Conservation (phyloP, 257 asterid species). For the Plantago ovata region DNA sequence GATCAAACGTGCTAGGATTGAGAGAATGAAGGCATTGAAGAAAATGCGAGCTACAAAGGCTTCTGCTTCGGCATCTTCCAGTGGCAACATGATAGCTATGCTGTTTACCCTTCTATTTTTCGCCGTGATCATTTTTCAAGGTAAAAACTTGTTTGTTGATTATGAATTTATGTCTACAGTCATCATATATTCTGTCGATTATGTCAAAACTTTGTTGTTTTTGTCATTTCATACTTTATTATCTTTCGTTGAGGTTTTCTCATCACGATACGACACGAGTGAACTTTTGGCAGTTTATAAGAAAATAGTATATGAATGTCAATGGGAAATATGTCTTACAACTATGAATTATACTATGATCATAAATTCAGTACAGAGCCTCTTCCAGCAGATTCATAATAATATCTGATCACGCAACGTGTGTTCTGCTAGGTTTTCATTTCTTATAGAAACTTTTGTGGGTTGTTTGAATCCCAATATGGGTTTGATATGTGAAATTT, state of each 20-base stretch:
- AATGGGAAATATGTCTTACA: too few relatives aligned
- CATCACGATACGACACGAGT: too few relatives aligned
- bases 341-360: too few relatives aligned
- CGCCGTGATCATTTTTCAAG: conserved; percentile 61
- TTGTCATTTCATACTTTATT: too few relatives aligned
- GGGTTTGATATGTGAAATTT: background rate
- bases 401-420: too few relatives aligned
- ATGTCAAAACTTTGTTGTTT: background rate
- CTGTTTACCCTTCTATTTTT: conserved; percentile 65
- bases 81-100: conserved; percentile 60
- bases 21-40: conserved; percentile 75
- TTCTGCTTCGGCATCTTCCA: conserved; percentile 35
- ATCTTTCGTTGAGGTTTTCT: too few relatives aligned
- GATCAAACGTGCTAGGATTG: conserved; percentile 74
- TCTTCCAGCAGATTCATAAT: too few relatives aligned
- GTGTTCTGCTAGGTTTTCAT: too few relatives aligned
- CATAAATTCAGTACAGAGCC: too few relatives aligned
- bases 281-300: too few relatives aligned
- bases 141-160: conserved; percentile 26
- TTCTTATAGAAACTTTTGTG: too few relatives aligned
- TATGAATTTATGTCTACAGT: background rate
- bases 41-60: conserved; percentile 57
- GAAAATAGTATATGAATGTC: too few relatives aligned
- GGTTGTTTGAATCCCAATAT: background rate
- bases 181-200: background rate